Base-by-base conservation (phyloP, 2,329 filamentous ascomycete species). In the Exophiala phaeomuriformis region DNA sequence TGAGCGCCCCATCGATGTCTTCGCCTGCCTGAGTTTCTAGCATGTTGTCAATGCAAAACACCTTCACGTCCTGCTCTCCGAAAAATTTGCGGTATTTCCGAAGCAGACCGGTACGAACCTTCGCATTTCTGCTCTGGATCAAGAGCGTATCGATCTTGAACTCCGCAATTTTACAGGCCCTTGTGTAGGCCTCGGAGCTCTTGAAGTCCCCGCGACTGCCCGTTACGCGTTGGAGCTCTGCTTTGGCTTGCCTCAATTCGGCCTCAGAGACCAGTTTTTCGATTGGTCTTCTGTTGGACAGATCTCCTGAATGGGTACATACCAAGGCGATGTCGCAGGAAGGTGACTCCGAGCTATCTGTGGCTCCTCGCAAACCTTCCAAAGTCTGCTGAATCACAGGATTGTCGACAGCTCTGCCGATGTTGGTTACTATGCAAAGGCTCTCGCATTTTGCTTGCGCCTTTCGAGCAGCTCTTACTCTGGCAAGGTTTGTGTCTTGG, bases 21-120 rank as follows among this genome's bases (percentile, higher is more conserved):
- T 9, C 12, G 5, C 29, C 39, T 32, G 39, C 35, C 10, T 32
- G 19, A 29, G 19, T 19, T 19, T 35, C 35, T 30, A 47, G n/a
- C 29, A 30, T 9, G 10, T 45, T 54, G 40, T 57, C 55, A 10
- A 57, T 46, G 35, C 52, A 55, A 31, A 51, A 54, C 4, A 57
- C 49, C 6, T 49, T 28, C 8, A 57, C 37, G 12, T 52, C 6
- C 4, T 30, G 35, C 2, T 27, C 10, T 5, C 30, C n/a, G 4
- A 55, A 12, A 3, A n/a, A 5, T 2, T 37, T 8, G 6, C 36
- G 32, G 27, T 51, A 52, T 5, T 36, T 41, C 8, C 39, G 12
- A n/a, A 36, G 30, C 37, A 57, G 3, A 1, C 46, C 41, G 8
- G 31, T 10, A 4, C 19, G 31, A 4, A 55, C 45, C 4, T 43